phyloP scores from a whole-genome alignment of 2,329 filamentous ascomycete species.

The Trichoderma guizhouense region DNA sequence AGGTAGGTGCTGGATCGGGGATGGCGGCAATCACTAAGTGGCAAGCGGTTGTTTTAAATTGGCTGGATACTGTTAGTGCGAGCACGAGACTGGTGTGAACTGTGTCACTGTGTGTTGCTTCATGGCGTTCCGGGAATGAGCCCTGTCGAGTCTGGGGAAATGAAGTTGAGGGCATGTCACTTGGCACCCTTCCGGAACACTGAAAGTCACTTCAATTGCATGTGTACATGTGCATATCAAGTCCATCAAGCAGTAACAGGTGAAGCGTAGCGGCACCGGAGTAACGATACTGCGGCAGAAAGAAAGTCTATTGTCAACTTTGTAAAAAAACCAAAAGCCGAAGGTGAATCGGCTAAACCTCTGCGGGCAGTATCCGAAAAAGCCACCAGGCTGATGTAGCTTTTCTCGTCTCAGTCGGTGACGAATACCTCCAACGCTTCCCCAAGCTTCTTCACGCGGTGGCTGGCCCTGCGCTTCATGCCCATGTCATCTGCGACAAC shows the following conservation, averaged over 20 bases:
- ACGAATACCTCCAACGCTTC: background rate
- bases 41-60: background rate
- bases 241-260: background rate
- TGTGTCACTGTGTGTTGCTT: background rate
- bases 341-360: background rate
- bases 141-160: background rate
- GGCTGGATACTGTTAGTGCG: background rate
- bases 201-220: background rate
- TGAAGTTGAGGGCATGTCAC: background rate
- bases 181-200: background rate
- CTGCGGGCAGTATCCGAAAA: background rate
- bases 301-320: background rate
- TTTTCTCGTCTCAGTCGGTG: slow-evolving; percentile 1
- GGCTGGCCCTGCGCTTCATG: slow-evolving; percentile 7
- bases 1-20: background rate
- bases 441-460: slow-evolving; percentile 4
- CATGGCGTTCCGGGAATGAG: background rate
- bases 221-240: background rate
- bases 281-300: slow-evolving; percentile 1
- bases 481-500: background rate
- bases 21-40: background rate
- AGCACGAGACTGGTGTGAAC: background rate
- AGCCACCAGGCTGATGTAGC: slow-evolving; percentile 1
- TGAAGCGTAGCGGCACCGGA: background rate
- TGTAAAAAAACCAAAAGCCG: background rate